Evolutionary conservation across 768 basidiomycete genomes (phyloP).

Genomic region (Trametes meyenii): DNA sequence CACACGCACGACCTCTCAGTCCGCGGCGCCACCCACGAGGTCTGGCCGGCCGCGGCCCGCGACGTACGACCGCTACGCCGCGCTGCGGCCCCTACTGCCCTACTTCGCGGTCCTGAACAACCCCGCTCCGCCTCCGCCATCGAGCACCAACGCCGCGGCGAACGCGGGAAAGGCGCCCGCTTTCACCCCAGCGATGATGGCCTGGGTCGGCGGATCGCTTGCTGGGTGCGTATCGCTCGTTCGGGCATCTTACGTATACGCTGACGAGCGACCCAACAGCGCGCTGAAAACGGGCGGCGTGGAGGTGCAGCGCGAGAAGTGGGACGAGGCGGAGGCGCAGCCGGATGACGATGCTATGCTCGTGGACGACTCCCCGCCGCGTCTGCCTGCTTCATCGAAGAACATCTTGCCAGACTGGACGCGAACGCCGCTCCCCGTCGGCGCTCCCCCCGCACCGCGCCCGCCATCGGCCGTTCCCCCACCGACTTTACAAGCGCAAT

Average conservation of each 20-base stretch:
- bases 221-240: slow-evolving; percentile 69
- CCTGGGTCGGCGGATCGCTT: slow-evolving; percentile 93
- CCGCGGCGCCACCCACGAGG: slow-evolving; percentile 40
- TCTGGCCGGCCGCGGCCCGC: slow-evolving; percentile 47
- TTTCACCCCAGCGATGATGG: slow-evolving; percentile 77
- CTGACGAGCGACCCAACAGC: slow-evolving; percentile 40
- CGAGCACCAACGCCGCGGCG: slow-evolving; percentile 52
- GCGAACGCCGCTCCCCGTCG: slow-evolving; percentile 57
- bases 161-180: slow-evolving; percentile 87
- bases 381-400: slow-evolving; percentile 30
- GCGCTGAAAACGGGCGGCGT: slow-evolving; percentile 85
- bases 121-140: slow-evolving; percentile 57
- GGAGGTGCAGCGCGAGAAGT: slow-evolving; percentile 81
- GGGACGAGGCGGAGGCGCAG: slow-evolving; percentile 69
- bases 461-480: slow-evolving; percentile 19
- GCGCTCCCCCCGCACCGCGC: slow-evolving; percentile 59
- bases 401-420: slow-evolving; percentile 85
- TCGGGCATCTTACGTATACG: not conserved
- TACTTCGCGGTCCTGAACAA: slow-evolving; percentile 87
- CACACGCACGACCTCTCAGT: slow-evolving; percentile 40
- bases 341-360: slow-evolving; percentile 41
- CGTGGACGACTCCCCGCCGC: slow-evolving; percentile 37
- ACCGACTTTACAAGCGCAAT: slow-evolving; percentile 23
- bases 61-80: slow-evolving; percentile 72
- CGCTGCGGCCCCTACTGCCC: slow-evolving; percentile 69